phyloP scores from a whole-genome alignment of 345 rosid genomes.

The Isatis tinctoria region DNA sequence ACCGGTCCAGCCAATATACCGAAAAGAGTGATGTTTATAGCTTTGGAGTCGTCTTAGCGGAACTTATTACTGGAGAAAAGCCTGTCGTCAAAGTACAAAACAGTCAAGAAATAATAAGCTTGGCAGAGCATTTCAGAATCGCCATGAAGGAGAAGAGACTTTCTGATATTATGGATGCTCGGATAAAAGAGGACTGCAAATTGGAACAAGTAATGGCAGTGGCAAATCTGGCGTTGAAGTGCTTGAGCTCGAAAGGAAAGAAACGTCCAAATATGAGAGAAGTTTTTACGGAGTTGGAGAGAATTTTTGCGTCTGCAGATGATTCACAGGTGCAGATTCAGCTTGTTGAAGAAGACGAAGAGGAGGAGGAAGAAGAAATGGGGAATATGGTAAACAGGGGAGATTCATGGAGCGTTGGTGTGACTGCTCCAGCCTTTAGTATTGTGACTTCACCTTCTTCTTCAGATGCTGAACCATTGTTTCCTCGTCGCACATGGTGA shows the following conservation, averaged over 20 bases:
- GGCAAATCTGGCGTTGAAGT: constrained; percentile 42
- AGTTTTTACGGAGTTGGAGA: constrained; percentile 40
- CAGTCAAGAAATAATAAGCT: constrained; percentile 36
- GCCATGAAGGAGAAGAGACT: constrained; percentile 40
- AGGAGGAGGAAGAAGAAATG: neutral
- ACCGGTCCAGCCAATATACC: constrained; percentile 11
- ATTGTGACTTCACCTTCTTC: neutral
- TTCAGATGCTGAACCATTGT: constrained; percentile 20
- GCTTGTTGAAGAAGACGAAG: neutral
- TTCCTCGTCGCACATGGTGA: constrained; percentile 18
- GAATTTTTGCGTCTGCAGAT: constrained; percentile 3
- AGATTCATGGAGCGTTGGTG: neutral
- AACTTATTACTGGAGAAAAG: constrained; percentile 10
- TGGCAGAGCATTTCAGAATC: constrained; percentile 39
- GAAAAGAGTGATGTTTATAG: constrained; percentile 31
- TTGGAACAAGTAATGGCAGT: constrained; percentile 43
- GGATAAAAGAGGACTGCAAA: constrained; percentile 37
- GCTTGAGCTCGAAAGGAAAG: constrained; percentile 46
- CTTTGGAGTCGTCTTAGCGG: constrained; percentile 21
- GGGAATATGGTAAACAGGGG: neutral
- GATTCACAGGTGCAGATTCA: neutral
- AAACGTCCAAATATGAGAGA: constrained; percentile 53
- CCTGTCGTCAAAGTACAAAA: constrained; percentile 32
- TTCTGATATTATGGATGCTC: constrained; percentile 36
- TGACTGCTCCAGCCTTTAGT: constrained; percentile 9